phyloP scores from a whole-genome alignment of 2,329 filamentous ascomycete genomes.

The Chalaropsis ovoidea region DNA sequence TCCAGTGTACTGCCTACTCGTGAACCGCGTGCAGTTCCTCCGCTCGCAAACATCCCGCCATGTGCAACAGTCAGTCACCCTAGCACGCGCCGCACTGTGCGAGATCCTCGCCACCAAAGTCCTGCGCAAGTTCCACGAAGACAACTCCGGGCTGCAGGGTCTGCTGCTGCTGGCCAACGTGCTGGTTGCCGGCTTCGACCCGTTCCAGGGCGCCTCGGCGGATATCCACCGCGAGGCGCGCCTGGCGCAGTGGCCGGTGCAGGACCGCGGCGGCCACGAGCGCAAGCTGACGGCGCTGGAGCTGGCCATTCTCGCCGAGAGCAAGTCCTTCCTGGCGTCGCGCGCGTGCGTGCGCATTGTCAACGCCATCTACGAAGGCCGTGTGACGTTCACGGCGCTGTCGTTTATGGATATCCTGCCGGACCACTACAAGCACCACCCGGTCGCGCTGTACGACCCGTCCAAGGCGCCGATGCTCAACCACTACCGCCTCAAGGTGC shows the following conservation, averaged over 20 bases:
- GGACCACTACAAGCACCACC: slow-evolving; percentile 61
- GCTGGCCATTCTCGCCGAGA: slow-evolving; percentile 61
- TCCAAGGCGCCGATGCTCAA: slow-evolving; percentile 55
- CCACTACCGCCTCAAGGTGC: slow-evolving; percentile 62
- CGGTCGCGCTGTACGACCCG: slow-evolving; percentile 60
- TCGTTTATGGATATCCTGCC: slow-evolving; percentile 63
- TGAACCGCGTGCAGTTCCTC: slow-evolving; percentile 60
- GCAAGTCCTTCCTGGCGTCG: slow-evolving; percentile 55
- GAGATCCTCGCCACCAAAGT: slow-evolving; percentile 59
- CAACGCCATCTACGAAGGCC: slow-evolving; percentile 57
- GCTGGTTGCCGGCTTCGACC: slow-evolving; percentile 24
- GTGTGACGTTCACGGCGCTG: slow-evolving; percentile 59
- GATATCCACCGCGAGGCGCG: slow-evolving; percentile 41
- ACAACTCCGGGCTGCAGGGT: slow-evolving; percentile 51
- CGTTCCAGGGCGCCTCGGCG: slow-evolving; percentile 24
- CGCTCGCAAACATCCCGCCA: slow-evolving; percentile 51
- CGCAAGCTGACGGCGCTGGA: slow-evolving; percentile 58
- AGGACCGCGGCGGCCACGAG: slow-evolving; percentile 35
- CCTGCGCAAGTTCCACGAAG: slow-evolving; percentile 57
- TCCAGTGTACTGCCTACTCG: slow-evolving; percentile 58
- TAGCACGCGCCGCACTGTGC: slow-evolving; percentile 57
- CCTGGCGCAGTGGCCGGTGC: slow-evolving; percentile 34
- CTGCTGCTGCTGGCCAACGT: slow-evolving; percentile 57
- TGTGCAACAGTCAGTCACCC: slow-evolving; percentile 59
- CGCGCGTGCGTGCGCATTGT: slow-evolving; percentile 60